These are phyloP conservation scores for Aspergillus sp. DNA, from an alignment of 2,329 filamentous ascomycete genomes.

Conservation along the genomic window DNA sequence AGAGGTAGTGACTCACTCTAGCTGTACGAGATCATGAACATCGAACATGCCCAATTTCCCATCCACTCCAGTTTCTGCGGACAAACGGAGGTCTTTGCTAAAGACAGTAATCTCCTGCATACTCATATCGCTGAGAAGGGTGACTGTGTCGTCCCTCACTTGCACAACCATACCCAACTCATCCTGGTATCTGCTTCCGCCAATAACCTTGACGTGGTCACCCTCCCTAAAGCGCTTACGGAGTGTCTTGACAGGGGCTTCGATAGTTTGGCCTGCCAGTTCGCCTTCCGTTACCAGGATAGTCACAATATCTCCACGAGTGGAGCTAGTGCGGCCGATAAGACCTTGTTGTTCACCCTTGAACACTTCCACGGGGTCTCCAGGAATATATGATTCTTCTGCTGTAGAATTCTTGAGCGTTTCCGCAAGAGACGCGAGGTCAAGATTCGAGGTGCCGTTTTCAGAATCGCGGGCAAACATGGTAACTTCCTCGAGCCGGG, in stretches of 20 bases:
- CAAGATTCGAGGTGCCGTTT: slow-evolving; percentile 90
- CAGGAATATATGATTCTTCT: slow-evolving; percentile 81
- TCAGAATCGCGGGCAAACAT: slow-evolving; percentile 84
- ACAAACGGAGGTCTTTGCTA: slow-evolving; percentile 92
- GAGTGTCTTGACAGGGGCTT: slow-evolving; percentile 87
- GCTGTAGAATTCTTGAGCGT: slow-evolving; percentile 82
- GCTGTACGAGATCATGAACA: slow-evolving; percentile 89
- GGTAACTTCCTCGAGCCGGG: slow-evolving; percentile 92
- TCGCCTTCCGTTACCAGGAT: slow-evolving; percentile 81
- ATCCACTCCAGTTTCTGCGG: slow-evolving; percentile 85
- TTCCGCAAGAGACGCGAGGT: slow-evolving; percentile 84
- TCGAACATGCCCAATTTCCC: slow-evolving; percentile 82
- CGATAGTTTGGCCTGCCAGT: slow-evolving; percentile 78
- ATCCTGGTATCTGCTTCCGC: slow-evolving; percentile 88
- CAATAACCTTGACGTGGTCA: slow-evolving; percentile 98
- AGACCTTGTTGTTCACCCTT: slow-evolving; percentile 93
- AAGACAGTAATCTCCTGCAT: slow-evolving; percentile 96
- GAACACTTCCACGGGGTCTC: slow-evolving; percentile 95
- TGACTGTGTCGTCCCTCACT: slow-evolving; percentile 88
- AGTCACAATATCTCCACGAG: slow-evolving; percentile 89
- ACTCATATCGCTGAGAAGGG: slow-evolving; percentile 86
- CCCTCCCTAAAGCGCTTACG: slow-evolving; percentile 90
- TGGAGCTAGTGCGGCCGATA: slow-evolving; percentile 78
- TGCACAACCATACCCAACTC: slow-evolving; percentile 97
- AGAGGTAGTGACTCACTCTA: slow-evolving; percentile 61